Conservation (phyloP, 2,329 filamentous ascomycete species). For the Hypoxylon sp. region DNA sequence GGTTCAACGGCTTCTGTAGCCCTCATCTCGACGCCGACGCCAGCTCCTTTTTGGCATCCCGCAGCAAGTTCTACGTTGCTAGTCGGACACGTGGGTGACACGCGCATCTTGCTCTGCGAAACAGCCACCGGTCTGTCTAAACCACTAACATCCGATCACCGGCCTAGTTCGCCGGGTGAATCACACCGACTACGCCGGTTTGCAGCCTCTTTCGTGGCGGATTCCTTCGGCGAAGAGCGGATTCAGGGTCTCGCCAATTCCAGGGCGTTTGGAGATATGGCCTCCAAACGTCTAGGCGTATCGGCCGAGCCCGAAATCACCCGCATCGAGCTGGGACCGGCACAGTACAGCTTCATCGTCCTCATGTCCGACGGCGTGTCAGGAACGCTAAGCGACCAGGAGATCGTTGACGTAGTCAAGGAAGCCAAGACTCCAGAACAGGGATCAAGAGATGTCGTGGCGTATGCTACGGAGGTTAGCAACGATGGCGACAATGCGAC, state of each 20-base stretch:
- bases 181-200: conserved; percentile 84
- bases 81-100: conserved; percentile 93
- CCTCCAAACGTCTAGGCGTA: conserved; percentile 90
- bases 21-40: conserved; percentile 89
- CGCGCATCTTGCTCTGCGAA: conserved; percentile 86
- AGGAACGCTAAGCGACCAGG: conserved; percentile 86
- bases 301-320: conserved; percentile 91
- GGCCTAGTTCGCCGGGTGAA: conserved; percentile 87
- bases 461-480: conserved; percentile 87
- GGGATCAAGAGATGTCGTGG: conserved; percentile 79
- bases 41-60: conserved; percentile 95
- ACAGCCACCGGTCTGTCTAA: conserved; percentile 82
- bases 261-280: conserved; percentile 91
- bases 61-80: conserved; percentile 83
- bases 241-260: conserved; percentile 94
- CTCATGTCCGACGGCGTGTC: conserved; percentile 90
- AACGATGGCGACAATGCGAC: conserved; percentile 73
- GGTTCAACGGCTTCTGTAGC: conserved; percentile 92
- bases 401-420: conserved; percentile 95
- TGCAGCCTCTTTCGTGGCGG: conserved; percentile 84
- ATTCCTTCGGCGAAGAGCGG: conserved; percentile 97
- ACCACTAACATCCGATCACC: conserved; percentile 89
- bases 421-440: conserved; percentile 92
- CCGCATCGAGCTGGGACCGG: conserved; percentile 79
- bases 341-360: conserved; percentile 88